Conservation (phyloP, 2,329 filamentous ascomycete genomes). For the Colletotrichum spaethianum region DNA sequence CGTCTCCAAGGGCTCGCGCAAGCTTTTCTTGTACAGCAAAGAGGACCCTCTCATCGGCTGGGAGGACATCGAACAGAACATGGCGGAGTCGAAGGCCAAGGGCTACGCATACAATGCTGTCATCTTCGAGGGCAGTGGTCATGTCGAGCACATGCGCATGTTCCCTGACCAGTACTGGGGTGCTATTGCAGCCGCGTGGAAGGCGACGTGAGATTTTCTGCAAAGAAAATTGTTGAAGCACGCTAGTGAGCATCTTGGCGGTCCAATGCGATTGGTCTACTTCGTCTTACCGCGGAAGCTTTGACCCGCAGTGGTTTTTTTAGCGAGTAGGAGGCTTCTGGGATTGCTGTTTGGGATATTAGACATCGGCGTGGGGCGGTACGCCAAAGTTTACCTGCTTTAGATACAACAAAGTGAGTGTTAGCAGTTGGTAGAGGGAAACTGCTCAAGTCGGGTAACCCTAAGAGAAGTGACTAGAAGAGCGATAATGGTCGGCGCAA, state of each 20-base stretch:
- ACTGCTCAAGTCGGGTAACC: no score
- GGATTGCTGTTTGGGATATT: not conserved
- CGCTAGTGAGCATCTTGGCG: not conserved
- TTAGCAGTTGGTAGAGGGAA: not conserved
- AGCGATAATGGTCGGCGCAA: no score
- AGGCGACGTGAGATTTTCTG: slow-evolving; percentile 7
- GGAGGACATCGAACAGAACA: slow-evolving; percentile 70
- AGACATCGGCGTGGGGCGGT: not conserved
- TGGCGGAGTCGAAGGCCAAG: slow-evolving; percentile 58
- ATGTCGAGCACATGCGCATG: slow-evolving; percentile 73
- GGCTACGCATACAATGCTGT: slow-evolving; percentile 66
- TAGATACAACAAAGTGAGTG: not conserved
- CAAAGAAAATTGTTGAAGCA: not conserved
- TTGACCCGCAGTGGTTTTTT: no score
- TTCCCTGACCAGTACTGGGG: slow-evolving; percentile 72
- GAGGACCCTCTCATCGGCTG: slow-evolving; percentile 70
- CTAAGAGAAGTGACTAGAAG: not conserved
- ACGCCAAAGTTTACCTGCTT: not conserved
- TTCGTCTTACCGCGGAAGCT: not conserved
- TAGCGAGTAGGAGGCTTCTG: not conserved
- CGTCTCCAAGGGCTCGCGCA: slow-evolving; percentile 55
- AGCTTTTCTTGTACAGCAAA: slow-evolving; percentile 72
- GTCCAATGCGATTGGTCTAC: not conserved
- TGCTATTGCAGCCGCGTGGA: slow-evolving; percentile 53
- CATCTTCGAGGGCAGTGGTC: slow-evolving; percentile 70